Percentiles rank a stretch among this genome's conserved stretches.
These are phyloP conservation scores for Beauveria sp. DNA, from an alignment of 2,329 filamentous ascomycete species.

Conservation along the genomic window DNA sequence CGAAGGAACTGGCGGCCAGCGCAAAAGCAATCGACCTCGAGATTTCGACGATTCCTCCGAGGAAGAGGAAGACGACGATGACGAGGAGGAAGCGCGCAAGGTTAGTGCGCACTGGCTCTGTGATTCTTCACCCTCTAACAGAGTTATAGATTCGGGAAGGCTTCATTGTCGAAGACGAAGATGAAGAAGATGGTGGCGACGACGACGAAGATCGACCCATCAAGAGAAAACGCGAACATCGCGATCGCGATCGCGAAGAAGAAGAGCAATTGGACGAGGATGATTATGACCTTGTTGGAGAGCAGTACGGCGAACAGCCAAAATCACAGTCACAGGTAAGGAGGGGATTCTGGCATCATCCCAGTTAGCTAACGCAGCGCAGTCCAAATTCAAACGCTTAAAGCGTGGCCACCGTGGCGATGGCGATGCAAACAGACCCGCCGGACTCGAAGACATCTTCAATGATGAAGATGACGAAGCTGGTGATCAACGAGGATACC, in stretches of 20 bases:
- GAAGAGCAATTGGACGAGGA: slow-evolving; percentile 92
- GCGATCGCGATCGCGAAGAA: slow-evolving; percentile 69
- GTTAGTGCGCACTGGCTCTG: slow-evolving; percentile 37
- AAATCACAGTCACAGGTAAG: slow-evolving; percentile 63
- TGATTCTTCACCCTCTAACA: not conserved
- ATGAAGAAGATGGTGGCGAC: slow-evolving; percentile 61
- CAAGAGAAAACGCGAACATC: slow-evolving; percentile 68
- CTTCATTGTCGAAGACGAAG: slow-evolving; percentile 84
- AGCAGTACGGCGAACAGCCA: slow-evolving; percentile 58
- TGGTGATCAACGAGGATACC: slow-evolving; percentile 44
- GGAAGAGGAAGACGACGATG: slow-evolving; percentile 87
- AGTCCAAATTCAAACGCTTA: slow-evolving; percentile 92
- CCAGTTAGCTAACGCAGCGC: slow-evolving; percentile 16
- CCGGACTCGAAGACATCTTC: slow-evolving; percentile 86
- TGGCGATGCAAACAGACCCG: slow-evolving; percentile 55
- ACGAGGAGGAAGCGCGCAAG: slow-evolving; percentile 73
- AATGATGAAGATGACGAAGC: slow-evolving; percentile 85
- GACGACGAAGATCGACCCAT: slow-evolving; percentile 47
- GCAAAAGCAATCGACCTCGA: slow-evolving; percentile 30
- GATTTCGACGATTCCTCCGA: slow-evolving; percentile 76
- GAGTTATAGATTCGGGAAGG: slow-evolving; percentile 69
- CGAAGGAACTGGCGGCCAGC: slow-evolving; percentile 61
- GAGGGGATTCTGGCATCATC: not conserved
- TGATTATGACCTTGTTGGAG: slow-evolving; percentile 89
- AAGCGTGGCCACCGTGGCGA: slow-evolving; percentile 84